Evolutionary conservation across 2,329 filamentous ascomycete genomes (phyloP).

Genomic region (Exophiala bonariae): DNA sequence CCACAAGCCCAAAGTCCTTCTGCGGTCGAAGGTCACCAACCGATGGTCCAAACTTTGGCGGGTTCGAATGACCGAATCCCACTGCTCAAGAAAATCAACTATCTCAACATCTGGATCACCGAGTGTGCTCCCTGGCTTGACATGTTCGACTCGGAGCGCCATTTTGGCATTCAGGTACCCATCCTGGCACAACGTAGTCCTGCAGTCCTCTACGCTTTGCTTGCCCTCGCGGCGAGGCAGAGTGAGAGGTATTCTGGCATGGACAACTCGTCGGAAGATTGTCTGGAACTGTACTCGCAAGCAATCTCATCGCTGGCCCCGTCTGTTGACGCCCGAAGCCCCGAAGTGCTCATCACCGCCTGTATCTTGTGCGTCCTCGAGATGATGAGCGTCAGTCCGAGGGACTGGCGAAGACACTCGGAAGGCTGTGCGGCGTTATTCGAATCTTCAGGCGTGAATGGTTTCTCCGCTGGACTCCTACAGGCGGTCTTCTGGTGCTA

Average conservation of each 20-base stretch:
- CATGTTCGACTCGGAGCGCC: slow-evolving; percentile 55
- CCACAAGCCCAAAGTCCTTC: neutral
- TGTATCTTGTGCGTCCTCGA: slow-evolving; percentile 18
- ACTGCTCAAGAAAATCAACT: neutral
- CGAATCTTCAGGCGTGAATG: slow-evolving; percentile 52
- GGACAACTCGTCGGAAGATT: slow-evolving; percentile 37
- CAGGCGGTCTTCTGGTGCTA: slow-evolving; percentile 62
- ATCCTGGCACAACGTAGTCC: slow-evolving; percentile 33
- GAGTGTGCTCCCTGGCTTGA: slow-evolving; percentile 45
- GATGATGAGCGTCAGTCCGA: slow-evolving; percentile 19
- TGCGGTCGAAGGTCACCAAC: slow-evolving; percentile 3
- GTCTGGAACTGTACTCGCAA: slow-evolving; percentile 57
- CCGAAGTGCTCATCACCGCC: slow-evolving; percentile 9
- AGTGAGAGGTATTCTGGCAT: slow-evolving; percentile 49
- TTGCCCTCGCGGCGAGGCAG: slow-evolving; percentile 56
- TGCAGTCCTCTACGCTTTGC: slow-evolving; percentile 50
- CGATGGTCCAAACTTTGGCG: slow-evolving; percentile 1
- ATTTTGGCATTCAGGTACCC: slow-evolving; percentile 53
- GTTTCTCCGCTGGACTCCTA: slow-evolving; percentile 51
- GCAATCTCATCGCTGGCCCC: slow-evolving; percentile 38
- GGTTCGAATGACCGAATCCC: slow-evolving; percentile 3
- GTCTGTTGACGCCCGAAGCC: slow-evolving; percentile 8
- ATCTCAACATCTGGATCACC: slow-evolving; percentile 2
- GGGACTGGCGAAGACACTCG: slow-evolving; percentile 57
- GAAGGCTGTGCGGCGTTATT: slow-evolving; percentile 58